Percentiles rank a stretch among this genome's conserved stretches.
phyloP scores from a whole-genome alignment of 192 early-diverging fungal genomes.

The Coemansia aciculifera region DNA sequence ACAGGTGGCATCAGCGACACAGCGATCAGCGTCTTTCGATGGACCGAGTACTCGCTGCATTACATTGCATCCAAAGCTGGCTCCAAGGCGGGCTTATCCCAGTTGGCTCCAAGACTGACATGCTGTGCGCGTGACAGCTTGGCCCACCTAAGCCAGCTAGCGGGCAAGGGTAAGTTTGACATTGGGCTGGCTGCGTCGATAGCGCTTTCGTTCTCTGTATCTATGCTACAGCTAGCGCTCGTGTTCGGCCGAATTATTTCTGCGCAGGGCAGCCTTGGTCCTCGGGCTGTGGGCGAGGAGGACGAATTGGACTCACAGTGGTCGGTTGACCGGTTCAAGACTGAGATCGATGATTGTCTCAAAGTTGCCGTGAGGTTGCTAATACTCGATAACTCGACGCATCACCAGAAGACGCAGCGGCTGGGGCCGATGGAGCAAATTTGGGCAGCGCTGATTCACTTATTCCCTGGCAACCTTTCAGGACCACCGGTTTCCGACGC shows the following conservation, averaged over 20 bases:
- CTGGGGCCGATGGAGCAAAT: constrained; percentile 18
- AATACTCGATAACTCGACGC: background rate
- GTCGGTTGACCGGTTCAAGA: constrained; percentile 14
- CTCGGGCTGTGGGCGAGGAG: constrained; percentile 41
- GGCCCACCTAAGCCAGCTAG: constrained; percentile 13
- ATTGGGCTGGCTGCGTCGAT: constrained; percentile 17
- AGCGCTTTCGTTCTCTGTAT: constrained; percentile 25
- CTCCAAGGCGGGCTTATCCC: constrained; percentile 19
- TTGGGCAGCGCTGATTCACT: constrained; percentile 36
- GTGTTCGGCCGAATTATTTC: constrained; percentile 9
- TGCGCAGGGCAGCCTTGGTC: constrained; percentile 8
- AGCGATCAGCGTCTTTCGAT: constrained; percentile 26
- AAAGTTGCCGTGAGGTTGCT: constrained; percentile 22
- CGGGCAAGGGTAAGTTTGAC: background rate
- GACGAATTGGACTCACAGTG: constrained; percentile 21
- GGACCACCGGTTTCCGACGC: background rate
- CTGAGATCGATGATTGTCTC: constrained; percentile 33
- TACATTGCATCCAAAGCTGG: constrained; percentile 8
- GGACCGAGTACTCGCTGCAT: constrained; percentile 42
- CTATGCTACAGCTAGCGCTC: constrained; percentile 33
- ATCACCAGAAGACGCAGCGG: background rate
- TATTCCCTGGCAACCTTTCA: constrained; percentile 10
- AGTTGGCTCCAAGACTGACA: constrained; percentile 15
- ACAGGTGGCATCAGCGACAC: background rate
- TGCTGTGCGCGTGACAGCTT: constrained; percentile 10